Base-by-base conservation (phyloP, 345 rosid genomes). In the Salix brachista region DNA sequence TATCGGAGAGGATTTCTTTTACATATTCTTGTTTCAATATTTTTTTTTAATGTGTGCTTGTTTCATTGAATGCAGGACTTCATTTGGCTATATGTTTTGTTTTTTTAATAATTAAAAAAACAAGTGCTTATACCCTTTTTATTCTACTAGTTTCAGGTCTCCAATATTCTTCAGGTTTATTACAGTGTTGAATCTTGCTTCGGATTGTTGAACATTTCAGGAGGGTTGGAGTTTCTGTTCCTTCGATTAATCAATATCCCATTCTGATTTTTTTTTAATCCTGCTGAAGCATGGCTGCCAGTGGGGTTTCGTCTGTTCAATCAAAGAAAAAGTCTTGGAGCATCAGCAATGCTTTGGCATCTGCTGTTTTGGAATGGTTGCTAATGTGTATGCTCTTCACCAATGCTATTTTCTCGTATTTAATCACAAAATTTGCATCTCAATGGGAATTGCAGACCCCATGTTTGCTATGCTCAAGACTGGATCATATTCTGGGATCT, bases 401-500 rank as follows among this genome's bases (percentile, higher is more conserved):
- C 18, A 83, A 92, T 85, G 94, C 97, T 26, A 71, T 87, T 30
- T 83, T 90, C 78, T 83, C 97, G 1, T 94, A 83, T 77, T 60
- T 90, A 32, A 89, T 91, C 72, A 84, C 91, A n/a, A 88, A 73
- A 83, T 94, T 93, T 77, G 92, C 98, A 30, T 79, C 68, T 65
- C 78, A 76, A 75, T 90, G 88, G 2, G 68, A 87, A 30, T 83
- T 96, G 81, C 96, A 87, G 70, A 75, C 87, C 16, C 98, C 97
- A 0, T 96, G 99, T 67, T 76, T 92, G 54, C 84, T 93, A 28
- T 96, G 99, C 83, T 91, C 98, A 21, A 88, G 92, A 71, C 97
- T 96, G 32, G 99, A 96, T 85, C 97, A 89, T 75, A 84, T 96
- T 69, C 76, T 92, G 2, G 91, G 93, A 62, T 83, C 75, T 23